phyloP scores from a whole-genome alignment of 177 flowering plant genomes.

The Tripterygium wilfordii region DNA sequence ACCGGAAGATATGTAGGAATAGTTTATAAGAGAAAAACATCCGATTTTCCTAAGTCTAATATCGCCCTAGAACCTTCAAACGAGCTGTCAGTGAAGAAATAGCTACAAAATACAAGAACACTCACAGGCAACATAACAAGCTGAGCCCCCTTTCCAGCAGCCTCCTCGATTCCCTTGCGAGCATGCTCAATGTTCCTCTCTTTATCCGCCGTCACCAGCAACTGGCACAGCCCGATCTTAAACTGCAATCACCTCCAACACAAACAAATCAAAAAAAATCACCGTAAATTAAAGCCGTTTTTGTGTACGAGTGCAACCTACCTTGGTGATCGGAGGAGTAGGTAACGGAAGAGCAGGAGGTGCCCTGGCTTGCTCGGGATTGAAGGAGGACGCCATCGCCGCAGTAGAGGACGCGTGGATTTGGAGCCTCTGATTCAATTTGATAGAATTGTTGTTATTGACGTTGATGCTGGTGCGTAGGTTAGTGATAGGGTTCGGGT shows the following conservation, averaged over 20 bases:
- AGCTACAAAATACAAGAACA: too few species aligned
- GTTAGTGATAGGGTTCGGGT: neutral
- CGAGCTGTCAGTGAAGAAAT: too few species aligned
- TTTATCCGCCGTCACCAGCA: slow-evolving; percentile 80
- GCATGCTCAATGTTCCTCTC: slow-evolving; percentile 84
- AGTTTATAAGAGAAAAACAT: too few species aligned
- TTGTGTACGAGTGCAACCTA: neutral
- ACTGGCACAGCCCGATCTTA: slow-evolving; percentile 86
- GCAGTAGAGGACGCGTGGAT: slow-evolving; percentile 11
- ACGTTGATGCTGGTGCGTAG: neutral
- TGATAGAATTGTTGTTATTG: neutral
- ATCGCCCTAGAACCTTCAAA: too few species aligned
- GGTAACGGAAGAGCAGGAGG: slow-evolving; percentile 68
- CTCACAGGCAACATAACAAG: slow-evolving; percentile 91
- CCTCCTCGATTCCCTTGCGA: slow-evolving; percentile 74
- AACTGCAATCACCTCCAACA: too few species aligned
- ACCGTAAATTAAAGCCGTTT: neutral
- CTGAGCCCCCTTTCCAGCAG: slow-evolving; percentile 79
- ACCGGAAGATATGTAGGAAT: too few species aligned
- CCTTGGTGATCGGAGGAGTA: slow-evolving; percentile 67
- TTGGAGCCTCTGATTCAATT: neutral
- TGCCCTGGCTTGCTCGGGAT: slow-evolving; percentile 63
- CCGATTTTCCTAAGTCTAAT: too few species aligned
- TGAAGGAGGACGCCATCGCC: slow-evolving; percentile 42
- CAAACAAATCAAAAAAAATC: too few species aligned